phyloP scores from a whole-genome alignment of 2,329 filamentous ascomycete genomes.

The Seiridium unicorne region DNA sequence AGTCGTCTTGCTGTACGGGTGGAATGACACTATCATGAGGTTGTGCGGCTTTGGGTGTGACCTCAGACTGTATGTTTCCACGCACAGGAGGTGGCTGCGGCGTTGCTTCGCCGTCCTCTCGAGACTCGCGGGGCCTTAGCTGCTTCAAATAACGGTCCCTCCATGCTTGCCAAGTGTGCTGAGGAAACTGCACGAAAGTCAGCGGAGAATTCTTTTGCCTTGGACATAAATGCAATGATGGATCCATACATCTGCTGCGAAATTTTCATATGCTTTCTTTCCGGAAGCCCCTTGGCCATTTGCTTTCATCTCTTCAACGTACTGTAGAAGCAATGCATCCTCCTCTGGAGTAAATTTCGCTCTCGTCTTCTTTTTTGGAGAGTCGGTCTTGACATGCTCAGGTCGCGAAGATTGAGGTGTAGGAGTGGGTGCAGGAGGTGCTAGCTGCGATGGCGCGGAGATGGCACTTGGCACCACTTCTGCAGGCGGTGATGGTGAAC shows the following conservation, averaged over 20 bases:
- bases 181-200: slow-evolving; percentile 22
- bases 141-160: slow-evolving; percentile 27
- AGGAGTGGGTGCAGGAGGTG: background rate
- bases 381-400: background rate
- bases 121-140: slow-evolving; percentile 14
- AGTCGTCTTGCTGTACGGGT: no score
- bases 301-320: slow-evolving; percentile 17
- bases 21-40: no score
- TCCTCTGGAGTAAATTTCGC: slow-evolving; percentile 17
- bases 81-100: background rate
- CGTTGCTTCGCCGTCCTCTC: background rate
- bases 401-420: slow-evolving; percentile 2
- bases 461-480: slow-evolving; percentile 13
- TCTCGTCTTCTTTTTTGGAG: slow-evolving; percentile 7
- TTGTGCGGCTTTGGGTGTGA: no score
- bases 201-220: background rate
- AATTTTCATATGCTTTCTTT: slow-evolving; percentile 28
- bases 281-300: slow-evolving; percentile 14
- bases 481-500: slow-evolving; percentile 10
- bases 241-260: slow-evolving; percentile 28
- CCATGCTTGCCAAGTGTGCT: slow-evolving; percentile 29
- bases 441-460: background rate
- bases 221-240: background rate
- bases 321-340: slow-evolving; percentile 10
- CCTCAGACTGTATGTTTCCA: no score